A percentile compares a stretch with the other conserved stretches of the same genome.
phyloP scores from a whole-genome alignment of 164 flowering plant species.

The Kingdonia uniflora region DNA sequence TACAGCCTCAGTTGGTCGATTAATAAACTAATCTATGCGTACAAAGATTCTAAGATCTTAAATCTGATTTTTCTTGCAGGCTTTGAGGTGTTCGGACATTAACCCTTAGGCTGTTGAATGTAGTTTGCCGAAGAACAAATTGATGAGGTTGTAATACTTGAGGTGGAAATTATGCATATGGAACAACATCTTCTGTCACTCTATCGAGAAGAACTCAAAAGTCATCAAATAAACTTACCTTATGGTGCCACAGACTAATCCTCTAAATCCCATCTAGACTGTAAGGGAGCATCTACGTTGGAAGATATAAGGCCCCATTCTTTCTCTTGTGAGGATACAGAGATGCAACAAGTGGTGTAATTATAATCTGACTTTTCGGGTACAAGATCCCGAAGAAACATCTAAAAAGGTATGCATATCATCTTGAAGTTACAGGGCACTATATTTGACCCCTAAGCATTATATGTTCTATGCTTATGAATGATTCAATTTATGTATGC shows the following conservation, averaged over 20 bases:
- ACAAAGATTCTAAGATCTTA: background rate
- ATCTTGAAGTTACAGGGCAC: too few species aligned
- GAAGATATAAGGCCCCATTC: conserved; percentile 4
- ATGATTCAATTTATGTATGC: too few species aligned
- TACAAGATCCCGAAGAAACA: conserved; percentile 12
- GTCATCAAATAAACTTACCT: conserved; percentile 15
- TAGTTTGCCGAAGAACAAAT: conserved; percentile 31
- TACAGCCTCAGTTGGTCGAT: too few species aligned
- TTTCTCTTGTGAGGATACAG: conserved; percentile 8
- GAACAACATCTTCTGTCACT: conserved; percentile 45
- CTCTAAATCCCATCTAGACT: conserved; percentile 3
- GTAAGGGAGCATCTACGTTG: conserved; percentile 3
- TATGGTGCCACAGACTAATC: conserved; percentile 5
- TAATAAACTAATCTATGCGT: too few species aligned
- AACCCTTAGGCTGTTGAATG: conserved; percentile 6
- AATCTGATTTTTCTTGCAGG: background rate
- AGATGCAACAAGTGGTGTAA: conserved; percentile 6
- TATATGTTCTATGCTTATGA: too few species aligned
- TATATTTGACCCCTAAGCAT: too few species aligned
- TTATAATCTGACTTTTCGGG: conserved; percentile 6
- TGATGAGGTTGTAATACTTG: conserved; percentile 36
- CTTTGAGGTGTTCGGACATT: conserved; percentile 2
- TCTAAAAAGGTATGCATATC: conserved; percentile 16
- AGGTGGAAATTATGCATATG: conserved; percentile 35
- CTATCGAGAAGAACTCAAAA: conserved; percentile 32